These are phyloP conservation scores for Sarocladium brachiariae DNA, from an alignment of 2,329 filamentous ascomycete genomes.

Conservation along the genomic window DNA sequence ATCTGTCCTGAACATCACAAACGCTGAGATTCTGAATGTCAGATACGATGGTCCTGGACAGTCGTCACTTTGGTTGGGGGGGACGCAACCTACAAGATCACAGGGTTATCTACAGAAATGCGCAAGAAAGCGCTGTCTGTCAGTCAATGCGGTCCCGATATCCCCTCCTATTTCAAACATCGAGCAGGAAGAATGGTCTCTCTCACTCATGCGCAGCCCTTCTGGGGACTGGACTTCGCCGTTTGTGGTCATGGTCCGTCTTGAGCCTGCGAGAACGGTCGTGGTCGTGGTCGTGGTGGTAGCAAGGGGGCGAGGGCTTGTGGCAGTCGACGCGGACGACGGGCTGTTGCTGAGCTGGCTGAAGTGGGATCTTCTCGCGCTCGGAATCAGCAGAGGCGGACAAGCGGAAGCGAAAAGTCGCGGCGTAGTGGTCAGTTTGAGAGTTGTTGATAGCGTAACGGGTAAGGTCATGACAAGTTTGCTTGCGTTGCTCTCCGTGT, in stretches of 20 bases:
- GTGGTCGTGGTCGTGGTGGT: no score
- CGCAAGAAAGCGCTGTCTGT: no score
- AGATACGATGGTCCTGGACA: not conserved
- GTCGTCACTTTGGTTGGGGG: not conserved
- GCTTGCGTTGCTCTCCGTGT: not conserved
- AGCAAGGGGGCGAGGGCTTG: no score
- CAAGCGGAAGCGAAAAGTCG: not conserved
- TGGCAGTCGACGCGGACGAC: no score
- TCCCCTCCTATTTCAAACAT: not conserved
- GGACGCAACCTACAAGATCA: conserved; percentile 40
- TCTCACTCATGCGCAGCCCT: conserved; percentile 28
- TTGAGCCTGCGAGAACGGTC: not conserved
- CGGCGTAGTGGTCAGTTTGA: not conserved
- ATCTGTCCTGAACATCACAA: conserved; percentile 94
- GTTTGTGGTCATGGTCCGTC: not conserved
- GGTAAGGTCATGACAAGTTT: not conserved
- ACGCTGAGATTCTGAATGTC: conserved; percentile 49
- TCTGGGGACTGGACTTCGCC: not conserved
- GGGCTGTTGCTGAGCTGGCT: no score
- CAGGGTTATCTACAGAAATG: conserved; percentile 42
- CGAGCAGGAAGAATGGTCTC: not conserved
- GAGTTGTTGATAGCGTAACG: not conserved
- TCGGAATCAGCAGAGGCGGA: not conserved
- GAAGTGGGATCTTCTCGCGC: no score
- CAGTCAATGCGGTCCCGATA: no score